Evolutionary conservation across 768 basidiomycete species (phyloP).

Genomic region (Lyophyllum atratum): DNA sequence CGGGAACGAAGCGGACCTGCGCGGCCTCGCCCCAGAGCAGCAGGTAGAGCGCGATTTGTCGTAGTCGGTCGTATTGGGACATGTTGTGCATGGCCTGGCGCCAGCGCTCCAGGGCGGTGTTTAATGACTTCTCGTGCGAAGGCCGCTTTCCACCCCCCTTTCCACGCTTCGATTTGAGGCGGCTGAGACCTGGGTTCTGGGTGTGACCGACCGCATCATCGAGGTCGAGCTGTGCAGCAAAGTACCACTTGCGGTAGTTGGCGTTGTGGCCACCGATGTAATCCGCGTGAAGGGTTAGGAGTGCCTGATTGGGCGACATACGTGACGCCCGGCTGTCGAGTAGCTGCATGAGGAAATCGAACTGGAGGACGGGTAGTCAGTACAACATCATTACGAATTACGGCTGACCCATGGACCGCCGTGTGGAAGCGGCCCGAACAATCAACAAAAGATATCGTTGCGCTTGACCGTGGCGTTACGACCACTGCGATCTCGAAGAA

Average conservation of each 20-base stretch:
- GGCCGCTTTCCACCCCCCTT: conserved; percentile 45
- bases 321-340: conserved; percentile 96
- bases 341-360: conserved; percentile 97
- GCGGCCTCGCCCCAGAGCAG: conserved; percentile 99
- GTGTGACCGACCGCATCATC: conserved; percentile 94
- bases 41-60: conserved; percentile 94
- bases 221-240: conserved; percentile 96
- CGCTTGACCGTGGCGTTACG: not conserved
- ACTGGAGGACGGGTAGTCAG: conserved; percentile 42
- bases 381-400: too few species aligned
- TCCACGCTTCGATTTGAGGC: conserved; percentile 70
- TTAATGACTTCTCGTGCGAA: conserved; percentile 66
- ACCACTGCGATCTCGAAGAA: not conserved
- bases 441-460: not conserved
- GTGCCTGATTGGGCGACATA: conserved; percentile 95
- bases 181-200: conserved; percentile 88
- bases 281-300: conserved; percentile 95
- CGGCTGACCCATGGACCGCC: not conserved
- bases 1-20: conserved; percentile 94
- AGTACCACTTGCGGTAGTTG: conserved; percentile 99
- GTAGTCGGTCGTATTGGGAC: conserved; percentile 95
- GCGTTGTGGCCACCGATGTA: conserved; percentile 99
- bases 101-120: conserved; percentile 90
- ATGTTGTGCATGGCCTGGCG: conserved; percentile 98
- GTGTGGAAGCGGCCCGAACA: not conserved